phyloP scores from a whole-genome alignment of 805 yeast genomes.

The Candida vartiovaarae region DNA sequence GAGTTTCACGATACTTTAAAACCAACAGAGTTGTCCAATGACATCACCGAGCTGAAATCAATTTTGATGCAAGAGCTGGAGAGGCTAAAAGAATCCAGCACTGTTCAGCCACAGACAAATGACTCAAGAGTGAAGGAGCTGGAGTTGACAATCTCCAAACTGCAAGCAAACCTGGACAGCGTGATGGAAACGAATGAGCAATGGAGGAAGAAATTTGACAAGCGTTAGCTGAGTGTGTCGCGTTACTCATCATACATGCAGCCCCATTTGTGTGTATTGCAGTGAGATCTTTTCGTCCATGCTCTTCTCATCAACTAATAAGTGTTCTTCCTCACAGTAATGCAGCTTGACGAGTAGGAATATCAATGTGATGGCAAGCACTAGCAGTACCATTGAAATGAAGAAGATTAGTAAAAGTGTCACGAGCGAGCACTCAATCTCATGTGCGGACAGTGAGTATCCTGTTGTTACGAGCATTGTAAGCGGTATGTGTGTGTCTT shows the following conservation, averaged over 20 bases:
- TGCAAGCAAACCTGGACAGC: conserved; percentile 13
- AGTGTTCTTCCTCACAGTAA: conserved; percentile 11
- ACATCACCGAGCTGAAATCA: conserved; percentile 5
- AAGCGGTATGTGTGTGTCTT: too few relatives aligned
- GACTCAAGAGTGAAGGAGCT: conserved; percentile 4
- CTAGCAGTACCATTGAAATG: conserved; percentile 9
- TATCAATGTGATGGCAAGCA: conserved; percentile 7
- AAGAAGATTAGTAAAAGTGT: conserved; percentile 13
- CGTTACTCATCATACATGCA: not conserved
- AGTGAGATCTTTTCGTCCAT: not conserved
- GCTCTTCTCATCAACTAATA: not conserved
- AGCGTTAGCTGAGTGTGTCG: not conserved
- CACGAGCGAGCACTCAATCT: conserved; percentile 6
- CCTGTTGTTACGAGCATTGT: not conserved
- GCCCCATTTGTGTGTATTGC: not conserved
- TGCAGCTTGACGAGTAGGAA: conserved; percentile 14
- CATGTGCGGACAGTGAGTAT: not conserved
- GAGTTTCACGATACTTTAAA: conserved; percentile 8
- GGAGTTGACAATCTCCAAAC: conserved; percentile 8
- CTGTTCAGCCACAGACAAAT: not conserved
- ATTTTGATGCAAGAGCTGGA: conserved; percentile 9
- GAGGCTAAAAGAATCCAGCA: conserved; percentile 13
- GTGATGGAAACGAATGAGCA: conserved; percentile 23
- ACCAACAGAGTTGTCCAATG: conserved; percentile 1
- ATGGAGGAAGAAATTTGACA: conserved; percentile 18